Evolutionary conservation across 108 stramenopile species (phyloP), one percentile per base, ranked within the genome.

Genomic region (Phaeodactylum tricornutum): DNA sequence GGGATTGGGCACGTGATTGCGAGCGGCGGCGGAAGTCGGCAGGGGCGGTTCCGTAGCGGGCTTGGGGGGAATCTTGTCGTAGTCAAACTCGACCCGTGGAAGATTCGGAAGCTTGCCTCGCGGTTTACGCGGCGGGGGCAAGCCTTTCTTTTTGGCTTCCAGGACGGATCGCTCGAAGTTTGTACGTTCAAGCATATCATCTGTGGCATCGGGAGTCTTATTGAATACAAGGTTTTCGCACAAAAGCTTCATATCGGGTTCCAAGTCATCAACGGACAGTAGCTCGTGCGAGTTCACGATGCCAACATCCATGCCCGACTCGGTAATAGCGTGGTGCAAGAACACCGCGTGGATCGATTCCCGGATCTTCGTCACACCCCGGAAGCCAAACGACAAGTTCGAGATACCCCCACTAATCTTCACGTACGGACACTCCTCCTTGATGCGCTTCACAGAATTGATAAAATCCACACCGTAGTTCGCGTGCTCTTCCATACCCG

Each of bases 251-350:
- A 97, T 58, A 27, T 87, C 84, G 4, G 62, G 54, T 37, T 90
- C 85, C n/a, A 97, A 62, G 48, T 94, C 86, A 39, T 73, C 59
- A 33, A 87, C 42, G 4, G 66, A 53, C 17, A 93, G 40, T 72
- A 97, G 70, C 66, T 94, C 89, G 16, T 92, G 71, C 9, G 94
- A 81, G 66, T 97, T 97, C 20, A 97, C 96, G 61, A 97, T 97
- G 51, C 96, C 96, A 43, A 97, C 87, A 69, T 97, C 96, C 96
- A 97, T 97, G 30, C 96, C 96, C 21, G 90, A 80, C 43, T 92
- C 66, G 47, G 79, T 24, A 35, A 85, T 85, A 15, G 88, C 92
- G 53, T 95, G 73, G 43, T 91, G 84, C 28, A 97, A 67, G 51
- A 97, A 97, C 15, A 95, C 90, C 30, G 89, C 75, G 68, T 97